These are phyloP conservation scores for Plasmodium vinckei DNA, from an alignment of 169 alveolate species.

Conservation along the genomic window DNA sequence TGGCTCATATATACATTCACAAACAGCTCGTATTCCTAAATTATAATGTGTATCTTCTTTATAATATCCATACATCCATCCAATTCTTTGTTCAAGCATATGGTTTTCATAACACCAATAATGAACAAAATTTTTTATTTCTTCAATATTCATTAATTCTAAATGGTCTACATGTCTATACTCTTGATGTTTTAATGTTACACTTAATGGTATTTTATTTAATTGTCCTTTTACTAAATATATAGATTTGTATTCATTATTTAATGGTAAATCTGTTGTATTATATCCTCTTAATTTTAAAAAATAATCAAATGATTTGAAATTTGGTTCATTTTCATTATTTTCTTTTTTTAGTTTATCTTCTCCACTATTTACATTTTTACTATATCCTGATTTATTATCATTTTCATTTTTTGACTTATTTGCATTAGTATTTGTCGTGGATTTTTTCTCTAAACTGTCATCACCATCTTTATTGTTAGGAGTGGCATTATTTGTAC, in stretches of 20 bases:
- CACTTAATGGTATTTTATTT: constrained; percentile 94
- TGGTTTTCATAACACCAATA: constrained; percentile 92
- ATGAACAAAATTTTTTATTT: constrained; percentile 92
- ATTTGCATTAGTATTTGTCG: background rate
- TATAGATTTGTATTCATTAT: constrained; percentile 13
- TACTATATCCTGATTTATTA: background rate
- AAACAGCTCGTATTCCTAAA: constrained; percentile 97
- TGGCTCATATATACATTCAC: constrained; percentile 98
- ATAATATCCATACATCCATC: constrained; percentile 98
- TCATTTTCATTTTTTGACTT: background rate
- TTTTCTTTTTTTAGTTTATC: background rate
- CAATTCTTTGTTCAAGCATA: constrained; percentile 94
- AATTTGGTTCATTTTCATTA: constrained; percentile 76
- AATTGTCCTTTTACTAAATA: constrained; percentile 22
- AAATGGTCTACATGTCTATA: constrained; percentile 98
- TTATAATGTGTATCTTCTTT: constrained; percentile 97
- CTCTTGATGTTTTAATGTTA: constrained; percentile 94
- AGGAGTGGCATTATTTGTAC: background rate
- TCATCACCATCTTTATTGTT: constrained; percentile 4
- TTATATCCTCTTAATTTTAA: constrained; percentile 84
- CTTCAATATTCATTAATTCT: constrained; percentile 96
- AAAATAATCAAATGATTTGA: constrained; percentile 89
- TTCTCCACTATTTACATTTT: background rate
- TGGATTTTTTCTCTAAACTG: background rate
- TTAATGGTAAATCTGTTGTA: constrained; percentile 86